Conservation (phyloP, 2,329 filamentous ascomycete genomes). For the Tetracladium maxilliforme region DNA sequence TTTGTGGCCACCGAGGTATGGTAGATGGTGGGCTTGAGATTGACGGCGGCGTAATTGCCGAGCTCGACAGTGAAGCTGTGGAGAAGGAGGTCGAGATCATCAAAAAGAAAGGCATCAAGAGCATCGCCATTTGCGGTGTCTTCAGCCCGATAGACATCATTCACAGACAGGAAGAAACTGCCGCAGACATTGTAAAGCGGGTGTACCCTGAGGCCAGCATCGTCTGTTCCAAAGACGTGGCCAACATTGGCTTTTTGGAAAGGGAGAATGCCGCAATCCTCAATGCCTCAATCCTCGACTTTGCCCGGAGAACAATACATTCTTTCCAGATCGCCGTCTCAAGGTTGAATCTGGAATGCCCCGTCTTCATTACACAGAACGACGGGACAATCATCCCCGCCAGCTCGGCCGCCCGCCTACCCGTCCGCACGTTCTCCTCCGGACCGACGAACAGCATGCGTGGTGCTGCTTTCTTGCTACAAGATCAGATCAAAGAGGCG, state of each 20-base stretch:
- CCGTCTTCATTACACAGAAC: conserved; percentile 44
- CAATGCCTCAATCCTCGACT: conserved; percentile 42
- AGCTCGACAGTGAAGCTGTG: conserved; percentile 5
- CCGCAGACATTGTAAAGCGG: conserved; percentile 4
- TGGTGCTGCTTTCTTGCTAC: conserved; percentile 41
- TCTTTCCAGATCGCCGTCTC: conserved; percentile 35
- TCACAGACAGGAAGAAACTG: conserved; percentile 28
- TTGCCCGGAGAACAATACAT: conserved; percentile 36
- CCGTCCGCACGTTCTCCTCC: conserved; percentile 43
- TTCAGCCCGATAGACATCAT: conserved; percentile 37
- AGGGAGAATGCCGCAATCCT: conserved; percentile 48
- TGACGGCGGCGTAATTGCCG: conserved; percentile 6
- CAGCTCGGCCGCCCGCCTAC: conserved; percentile 31
- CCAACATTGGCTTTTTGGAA: conserved; percentile 31
- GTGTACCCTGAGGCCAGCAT: conserved; percentile 12
- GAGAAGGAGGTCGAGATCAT: conserved; percentile 4
- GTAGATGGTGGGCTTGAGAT: conserved; percentile 32
- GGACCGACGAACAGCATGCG: conserved; percentile 48
- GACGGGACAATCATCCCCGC: conserved; percentile 42
- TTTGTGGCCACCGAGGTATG: conserved; percentile 27
- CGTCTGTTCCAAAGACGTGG: conserved; percentile 34
- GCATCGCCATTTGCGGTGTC: conserved; percentile 31
- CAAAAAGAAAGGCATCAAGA: conserved; percentile 20
- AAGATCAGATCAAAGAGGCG: conserved; percentile 16
- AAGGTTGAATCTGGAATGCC: conserved; percentile 33